A percentile compares a stretch with the other conserved stretches of the same genome.
phyloP scores from a whole-genome alignment of 2,329 filamentous ascomycete species.

The Fusarium clavum region DNA sequence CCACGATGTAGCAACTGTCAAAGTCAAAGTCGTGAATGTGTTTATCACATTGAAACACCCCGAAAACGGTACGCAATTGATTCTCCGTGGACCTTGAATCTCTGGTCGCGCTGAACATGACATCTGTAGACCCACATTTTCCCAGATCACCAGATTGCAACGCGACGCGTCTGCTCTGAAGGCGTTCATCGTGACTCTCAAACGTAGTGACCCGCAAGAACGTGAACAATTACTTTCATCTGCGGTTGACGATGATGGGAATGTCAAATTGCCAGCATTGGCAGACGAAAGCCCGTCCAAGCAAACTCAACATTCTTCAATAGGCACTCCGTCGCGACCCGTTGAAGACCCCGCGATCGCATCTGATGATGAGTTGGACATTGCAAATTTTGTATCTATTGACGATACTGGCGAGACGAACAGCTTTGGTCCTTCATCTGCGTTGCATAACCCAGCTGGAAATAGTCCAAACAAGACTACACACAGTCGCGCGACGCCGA shows the following conservation, averaged over 20 bases:
- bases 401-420: slow-evolving; percentile 10
- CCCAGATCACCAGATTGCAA: slow-evolving; percentile 6
- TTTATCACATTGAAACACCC: slow-evolving; percentile 4
- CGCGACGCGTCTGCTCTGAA: background rate
- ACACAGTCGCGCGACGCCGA: background rate
- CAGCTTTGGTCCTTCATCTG: slow-evolving; percentile 20
- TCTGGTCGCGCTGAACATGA: background rate
- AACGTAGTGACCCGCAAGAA: background rate
- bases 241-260: slow-evolving; percentile 1
- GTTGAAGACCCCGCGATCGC: background rate
- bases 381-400: slow-evolving; percentile 9
- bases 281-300: rapidly evolving
- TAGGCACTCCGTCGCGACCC: background rate
- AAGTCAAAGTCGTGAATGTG: slow-evolving; percentile 1
- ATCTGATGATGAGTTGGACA: slow-evolving; percentile 7
- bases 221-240: background rate
- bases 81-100: rapidly evolving
- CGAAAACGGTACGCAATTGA: background rate
- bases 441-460: slow-evolving; percentile 8
- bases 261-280: background rate
- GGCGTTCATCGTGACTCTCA: slow-evolving; percentile 6
- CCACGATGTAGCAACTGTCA: slow-evolving; percentile 10
- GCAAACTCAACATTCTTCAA: background rate
- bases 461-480: background rate
- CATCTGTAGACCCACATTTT: slow-evolving; percentile 3